These are phyloP conservation scores for Linnemannia zychae DNA, from an alignment of 192 early-diverging fungal genomes.

Conservation along the genomic window DNA sequence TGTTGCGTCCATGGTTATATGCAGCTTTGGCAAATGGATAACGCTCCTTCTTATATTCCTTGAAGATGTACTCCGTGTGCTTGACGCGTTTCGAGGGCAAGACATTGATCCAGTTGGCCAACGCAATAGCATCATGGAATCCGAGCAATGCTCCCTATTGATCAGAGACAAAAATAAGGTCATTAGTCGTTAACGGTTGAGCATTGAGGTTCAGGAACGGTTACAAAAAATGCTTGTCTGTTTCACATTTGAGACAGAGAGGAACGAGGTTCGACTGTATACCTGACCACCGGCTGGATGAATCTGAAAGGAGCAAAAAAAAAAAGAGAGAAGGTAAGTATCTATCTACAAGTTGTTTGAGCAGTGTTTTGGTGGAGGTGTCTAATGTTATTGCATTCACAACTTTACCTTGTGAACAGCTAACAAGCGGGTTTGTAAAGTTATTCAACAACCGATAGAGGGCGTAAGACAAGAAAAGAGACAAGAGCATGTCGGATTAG, in stretches of 20 bases:
- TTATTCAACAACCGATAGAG: neutral
- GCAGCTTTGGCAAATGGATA: slow-evolving; percentile 3
- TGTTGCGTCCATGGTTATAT: neutral
- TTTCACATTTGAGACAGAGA: neutral
- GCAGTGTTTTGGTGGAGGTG: too few relatives aligned
- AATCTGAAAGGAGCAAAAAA: neutral
- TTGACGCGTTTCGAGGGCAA: neutral
- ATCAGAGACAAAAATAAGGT: neutral
- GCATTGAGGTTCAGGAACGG: neutral
- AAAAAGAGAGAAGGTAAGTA: too few relatives aligned
- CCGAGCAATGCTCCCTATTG: neutral
- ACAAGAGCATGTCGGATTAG: neutral
- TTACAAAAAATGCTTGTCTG: neutral
- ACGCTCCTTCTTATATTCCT: slow-evolving; percentile 11
- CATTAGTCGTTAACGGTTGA: neutral
- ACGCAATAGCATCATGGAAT: slow-evolving; percentile 12
- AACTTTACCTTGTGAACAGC: neutral
- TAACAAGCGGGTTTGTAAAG: too few relatives aligned
- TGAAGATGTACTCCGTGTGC: slow-evolving; percentile 1
- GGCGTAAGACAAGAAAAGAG: neutral
- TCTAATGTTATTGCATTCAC: neutral
- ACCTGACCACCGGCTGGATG: neutral
- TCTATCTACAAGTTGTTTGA: neutral
- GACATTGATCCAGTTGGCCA: slow-evolving; percentile 21
- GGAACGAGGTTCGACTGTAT: neutral